Conservation (phyloP, 2,329 filamentous ascomycete genomes). For the Ilyonectria robusta region DNA sequence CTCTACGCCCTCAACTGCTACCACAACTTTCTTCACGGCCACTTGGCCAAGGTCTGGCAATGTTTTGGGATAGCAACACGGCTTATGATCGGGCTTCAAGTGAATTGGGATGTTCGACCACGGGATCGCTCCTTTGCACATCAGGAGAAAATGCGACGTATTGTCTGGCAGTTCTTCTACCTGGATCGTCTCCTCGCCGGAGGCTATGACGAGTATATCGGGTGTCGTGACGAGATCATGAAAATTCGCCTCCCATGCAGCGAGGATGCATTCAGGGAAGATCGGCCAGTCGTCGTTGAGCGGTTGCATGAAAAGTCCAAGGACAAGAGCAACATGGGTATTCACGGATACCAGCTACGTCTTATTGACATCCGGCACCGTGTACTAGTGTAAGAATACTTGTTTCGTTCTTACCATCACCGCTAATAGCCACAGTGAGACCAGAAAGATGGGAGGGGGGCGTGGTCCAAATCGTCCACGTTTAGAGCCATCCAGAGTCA, state of each 20-base stretch:
- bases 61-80: conserved; percentile 55
- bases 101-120: conserved; percentile 56
- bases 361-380: conserved; percentile 55
- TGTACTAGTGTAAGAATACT: conserved; percentile 51
- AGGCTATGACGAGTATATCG: conserved; percentile 58
- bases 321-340: conserved; percentile 44
- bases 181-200: conserved; percentile 56
- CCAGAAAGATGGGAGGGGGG: conserved; percentile 45
- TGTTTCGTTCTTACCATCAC: not conserved
- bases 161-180: conserved; percentile 57
- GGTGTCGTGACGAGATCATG: conserved; percentile 55
- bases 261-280: conserved; percentile 52
- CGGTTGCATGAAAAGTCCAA: conserved; percentile 50
- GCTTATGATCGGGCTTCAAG: conserved; percentile 55
- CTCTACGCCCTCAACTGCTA: conserved; percentile 54
- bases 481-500: conserved; percentile 55
- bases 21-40: conserved; percentile 55
- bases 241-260: conserved; percentile 55
- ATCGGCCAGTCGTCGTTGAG: conserved; percentile 49
- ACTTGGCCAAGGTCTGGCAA: conserved; percentile 58
- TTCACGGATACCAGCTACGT: conserved; percentile 55
- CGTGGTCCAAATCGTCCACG: conserved; percentile 35
- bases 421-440: conserved; percentile 37
- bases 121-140: conserved; percentile 51
- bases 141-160: conserved; percentile 54